Base-by-base conservation (phyloP, 2,329 filamentous ascomycete species). In the Penicillium sp. region DNA sequence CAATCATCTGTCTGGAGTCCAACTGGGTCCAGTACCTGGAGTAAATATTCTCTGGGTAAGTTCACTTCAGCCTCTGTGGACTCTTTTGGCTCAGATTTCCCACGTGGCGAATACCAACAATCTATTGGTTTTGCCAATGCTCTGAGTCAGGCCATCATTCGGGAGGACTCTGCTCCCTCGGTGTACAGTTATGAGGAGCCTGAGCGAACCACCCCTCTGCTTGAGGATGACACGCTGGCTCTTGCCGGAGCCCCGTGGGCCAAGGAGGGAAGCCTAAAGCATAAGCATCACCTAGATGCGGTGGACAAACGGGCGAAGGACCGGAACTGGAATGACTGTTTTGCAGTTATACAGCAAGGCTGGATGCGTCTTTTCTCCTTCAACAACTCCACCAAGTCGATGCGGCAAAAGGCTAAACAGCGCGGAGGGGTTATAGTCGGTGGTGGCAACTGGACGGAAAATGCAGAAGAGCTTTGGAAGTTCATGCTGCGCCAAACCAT, bases 41-140 rank as follows among this genome's bases (percentile, higher is more conserved):
- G 90, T 72, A 91, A 88, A 61, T 87, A 93, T 63, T 97, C 91
- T 0, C 77, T 95, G 53, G 88, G 90, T 29, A 88, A 94, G 64
- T 83, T 94, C 54, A 89, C 88, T 0, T 91, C 89, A 3, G 87
- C 93, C 75, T 96, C 90, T 4, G 86, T 96, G 61, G 88, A 95
- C 65, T 95, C 90, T 1, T 83, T 97, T 59, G 85, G 83, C 19
- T 89, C 87, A 2, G 79, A 82, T 31, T 84, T 84, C 67, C 83
- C 82, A 5, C 80, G 83, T 41, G 83, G 82, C 37, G 89, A 95
- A 61, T 96, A 91, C 67, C 89, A 96, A 69, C 90, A 95, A 69
- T 94, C 89, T 0, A 95, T 98, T 64, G 93, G 93, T 0, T 98
- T 98, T 64, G 93, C 93, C 48, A 97, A 95, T 66, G 93, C 93